Evolutionary conservation across 371 early-diverging fungal genomes (phyloP), one percentile per base, ranked within the genome.

Genomic region (Zychaea mexicana): DNA sequence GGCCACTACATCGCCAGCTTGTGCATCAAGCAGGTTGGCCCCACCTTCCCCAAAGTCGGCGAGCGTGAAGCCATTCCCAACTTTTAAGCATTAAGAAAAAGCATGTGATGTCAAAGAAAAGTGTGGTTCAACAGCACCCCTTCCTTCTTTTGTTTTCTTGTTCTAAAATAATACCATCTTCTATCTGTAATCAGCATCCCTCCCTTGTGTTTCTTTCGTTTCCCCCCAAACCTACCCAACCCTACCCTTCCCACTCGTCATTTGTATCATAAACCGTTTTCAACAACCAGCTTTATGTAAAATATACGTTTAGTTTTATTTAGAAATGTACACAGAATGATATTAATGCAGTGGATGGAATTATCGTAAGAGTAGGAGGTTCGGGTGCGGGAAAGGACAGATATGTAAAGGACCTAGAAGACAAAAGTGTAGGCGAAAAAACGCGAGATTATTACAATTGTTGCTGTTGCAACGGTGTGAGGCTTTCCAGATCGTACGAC

Each of bases 1-100:
- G 98, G 96, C 46, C 92, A 95, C 74, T 98, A 94, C 82, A 79
- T 96, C 52, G 98, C 97, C 63, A 85, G 89, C 70, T 77, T 90
- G 59, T 95, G 95, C 65, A 95, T 98, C 76, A 93, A 93, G 80
- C 86, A 85, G 70, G 85, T 84, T 60, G 97, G 98, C 47, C 92
- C 96, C 66, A 88, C 92, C 65, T 96, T 88, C 71, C 93, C 93
- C 68, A 77, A 74, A 58, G 68, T 71, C 61, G 70, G 66, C 30
- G 77, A 76, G 45, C 69, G 77, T 67, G 73, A 73, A 58, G 72
- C 74, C 49, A 60, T 77, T 53, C 82, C 82, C 59, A 67, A 69
- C 31, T 81, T 81, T 66, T 81, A 81, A 74, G 52, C 6, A 0
- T 12, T 66, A 15, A 22, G 19, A 54, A 22, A 15, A 4, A 54